Percentiles rank a stretch among this genome's conserved stretches.
These are phyloP conservation scores for Psidium guajava DNA, from an alignment of 345 rosid genomes.

Conservation along the genomic window DNA sequence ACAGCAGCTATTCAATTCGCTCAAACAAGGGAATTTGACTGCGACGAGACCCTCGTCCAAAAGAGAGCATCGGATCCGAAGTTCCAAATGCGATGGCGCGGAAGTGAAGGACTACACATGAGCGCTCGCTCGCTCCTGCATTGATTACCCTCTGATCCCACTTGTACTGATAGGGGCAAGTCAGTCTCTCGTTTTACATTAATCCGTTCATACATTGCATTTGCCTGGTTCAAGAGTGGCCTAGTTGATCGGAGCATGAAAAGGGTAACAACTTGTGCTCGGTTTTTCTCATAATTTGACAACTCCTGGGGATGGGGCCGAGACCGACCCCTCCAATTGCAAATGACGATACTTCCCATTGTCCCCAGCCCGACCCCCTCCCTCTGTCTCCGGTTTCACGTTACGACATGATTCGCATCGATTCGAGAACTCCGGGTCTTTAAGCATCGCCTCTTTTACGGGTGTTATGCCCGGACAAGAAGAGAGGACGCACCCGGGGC, in stretches of 20 bases:
- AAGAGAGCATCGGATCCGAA: not conserved
- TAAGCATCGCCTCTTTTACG: not conserved
- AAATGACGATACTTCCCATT: not conserved
- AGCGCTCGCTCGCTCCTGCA: not conserved
- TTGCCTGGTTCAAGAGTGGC: not conserved
- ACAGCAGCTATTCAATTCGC: not conserved
- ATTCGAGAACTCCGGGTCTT: not conserved
- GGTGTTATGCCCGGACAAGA: not conserved
- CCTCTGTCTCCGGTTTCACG: too few species aligned
- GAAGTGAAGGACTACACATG: not conserved
- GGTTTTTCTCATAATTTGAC: not conserved
- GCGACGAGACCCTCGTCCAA: not conserved
- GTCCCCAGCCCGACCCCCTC: not conserved
- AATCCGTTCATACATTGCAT: not conserved
- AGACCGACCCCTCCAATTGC: not conserved
- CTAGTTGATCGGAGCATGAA: not conserved
- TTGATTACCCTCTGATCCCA: not conserved
- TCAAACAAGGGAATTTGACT: not conserved
- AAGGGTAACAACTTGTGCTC: not conserved
- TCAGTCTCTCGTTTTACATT: fast-evolving
- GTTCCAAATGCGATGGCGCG: not conserved
- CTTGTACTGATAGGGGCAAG: fast-evolving
- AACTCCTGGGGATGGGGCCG: not conserved
- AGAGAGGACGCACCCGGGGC: not conserved
- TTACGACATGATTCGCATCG: not conserved